phyloP scores from a whole-genome alignment of 2,329 filamentous ascomycete species.

The Monosporascus sp. region DNA sequence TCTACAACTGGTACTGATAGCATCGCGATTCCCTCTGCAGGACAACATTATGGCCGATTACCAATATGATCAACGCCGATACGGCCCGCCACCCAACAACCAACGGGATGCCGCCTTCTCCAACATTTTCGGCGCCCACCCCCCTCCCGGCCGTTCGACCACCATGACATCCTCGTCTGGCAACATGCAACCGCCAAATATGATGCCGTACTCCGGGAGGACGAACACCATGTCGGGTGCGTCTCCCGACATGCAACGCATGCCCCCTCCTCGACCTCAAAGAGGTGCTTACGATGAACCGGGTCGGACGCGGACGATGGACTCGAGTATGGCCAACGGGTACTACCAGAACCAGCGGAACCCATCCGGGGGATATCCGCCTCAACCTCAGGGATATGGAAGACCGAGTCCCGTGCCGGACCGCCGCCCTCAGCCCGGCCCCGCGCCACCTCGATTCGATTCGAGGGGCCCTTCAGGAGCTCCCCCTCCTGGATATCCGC shows the following conservation, averaged over 20 bases:
- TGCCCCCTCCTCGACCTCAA: conserved; percentile 49
- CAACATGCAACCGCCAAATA: conserved; percentile 40
- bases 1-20: conserved; percentile 1
- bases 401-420: conserved; percentile 43
- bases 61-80: conserved; percentile 48
- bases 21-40: conserved; percentile 27
- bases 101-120: conserved; percentile 94
- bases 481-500: conserved; percentile 38
- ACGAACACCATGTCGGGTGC: conserved; percentile 66
- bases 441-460: conserved; percentile 59
- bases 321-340: conserved; percentile 40
- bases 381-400: conserved; percentile 29
- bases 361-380: conserved; percentile 42
- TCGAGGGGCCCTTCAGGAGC: conserved; percentile 42
- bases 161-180: conserved; percentile 81
- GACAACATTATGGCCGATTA: conserved; percentile 53
- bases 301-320: conserved; percentile 36
- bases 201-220: conserved; percentile 56
- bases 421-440: conserved; percentile 65
- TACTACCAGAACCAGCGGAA: conserved; percentile 51
- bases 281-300: conserved; percentile 32
- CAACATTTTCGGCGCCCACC: conserved; percentile 87
- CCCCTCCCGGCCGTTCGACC: conserved; percentile 83
- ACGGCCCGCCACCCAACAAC: conserved; percentile 48
- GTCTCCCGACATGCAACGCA: conserved; percentile 50